A percentile compares a stretch with the other conserved stretches of the same genome.
These are phyloP conservation scores for Zymoseptoria tritici DNA, from an alignment of 2,329 filamentous ascomycete species.

Conservation along the genomic window DNA sequence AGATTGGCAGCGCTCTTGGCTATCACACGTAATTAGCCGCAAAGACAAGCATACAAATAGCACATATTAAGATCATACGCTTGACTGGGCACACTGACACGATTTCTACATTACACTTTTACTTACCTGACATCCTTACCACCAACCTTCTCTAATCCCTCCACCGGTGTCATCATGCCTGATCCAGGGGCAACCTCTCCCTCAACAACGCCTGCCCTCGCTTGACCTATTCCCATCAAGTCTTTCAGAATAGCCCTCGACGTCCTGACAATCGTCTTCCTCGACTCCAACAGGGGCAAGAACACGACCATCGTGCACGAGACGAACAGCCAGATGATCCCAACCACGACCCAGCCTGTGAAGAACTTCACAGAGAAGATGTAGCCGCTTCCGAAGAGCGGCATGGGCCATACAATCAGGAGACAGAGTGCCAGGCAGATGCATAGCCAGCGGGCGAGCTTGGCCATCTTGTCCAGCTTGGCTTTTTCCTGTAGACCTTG, in stretches of 20 bases:
- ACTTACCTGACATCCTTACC: neutral
- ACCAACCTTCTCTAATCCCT: neutral
- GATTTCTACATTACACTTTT: too few species aligned
- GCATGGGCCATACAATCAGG: constrained; percentile 44
- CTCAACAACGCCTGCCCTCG: neutral
- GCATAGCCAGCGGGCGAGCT: constrained; percentile 49
- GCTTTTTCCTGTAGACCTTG: constrained; percentile 27
- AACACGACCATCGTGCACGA: constrained; percentile 21
- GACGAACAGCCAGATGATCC: constrained; percentile 44
- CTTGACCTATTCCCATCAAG: constrained; percentile 1
- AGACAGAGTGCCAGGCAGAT: constrained; percentile 52
- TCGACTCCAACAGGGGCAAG: constrained; percentile 6
- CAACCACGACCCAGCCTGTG: constrained; percentile 39
- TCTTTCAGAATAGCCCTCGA: constrained; percentile 4
- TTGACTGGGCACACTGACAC: too few species aligned
- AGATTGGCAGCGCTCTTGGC: neutral
- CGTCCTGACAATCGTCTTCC: constrained; percentile 1
- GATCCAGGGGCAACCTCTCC: neutral
- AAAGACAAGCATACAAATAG: neutral
- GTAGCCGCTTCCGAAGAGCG: constrained; percentile 41
- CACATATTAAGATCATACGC: neutral
- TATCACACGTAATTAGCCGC: neutral
- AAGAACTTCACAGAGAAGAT: constrained; percentile 44
- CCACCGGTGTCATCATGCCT: neutral
- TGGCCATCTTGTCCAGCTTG: constrained; percentile 34